These are phyloP conservation scores for Lobosporangium transversale DNA, from an alignment of 192 early-diverging fungal species.

Conservation along the genomic window DNA sequence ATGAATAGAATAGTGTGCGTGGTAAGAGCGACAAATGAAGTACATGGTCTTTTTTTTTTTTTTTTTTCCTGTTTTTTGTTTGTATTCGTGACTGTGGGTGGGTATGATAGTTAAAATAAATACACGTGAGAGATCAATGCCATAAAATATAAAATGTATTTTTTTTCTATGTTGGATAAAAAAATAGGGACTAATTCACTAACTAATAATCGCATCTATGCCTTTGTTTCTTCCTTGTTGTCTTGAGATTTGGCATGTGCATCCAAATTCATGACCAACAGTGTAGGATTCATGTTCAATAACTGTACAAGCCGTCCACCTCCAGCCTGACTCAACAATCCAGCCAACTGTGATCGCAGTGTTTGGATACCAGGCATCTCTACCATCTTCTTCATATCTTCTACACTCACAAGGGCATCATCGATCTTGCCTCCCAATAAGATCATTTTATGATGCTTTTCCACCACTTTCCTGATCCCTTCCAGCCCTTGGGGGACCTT, in stretches of 20 bases:
- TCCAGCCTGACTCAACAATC: slow-evolving; percentile 58
- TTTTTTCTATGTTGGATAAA: too few species aligned
- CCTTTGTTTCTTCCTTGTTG: slow-evolving; percentile 12
- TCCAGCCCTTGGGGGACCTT: slow-evolving; percentile 52
- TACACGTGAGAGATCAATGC: too few species aligned
- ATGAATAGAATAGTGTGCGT: too few species aligned
- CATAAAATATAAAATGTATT: too few species aligned
- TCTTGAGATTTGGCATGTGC: slow-evolving; percentile 45
- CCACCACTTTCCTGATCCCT: slow-evolving; percentile 51
- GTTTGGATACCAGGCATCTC: slow-evolving; percentile 60
- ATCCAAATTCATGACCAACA: slow-evolving; percentile 52
- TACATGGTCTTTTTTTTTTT: too few species aligned
- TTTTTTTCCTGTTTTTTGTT: too few species aligned
- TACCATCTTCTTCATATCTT: slow-evolving; percentile 57
- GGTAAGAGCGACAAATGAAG: too few species aligned
- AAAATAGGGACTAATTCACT: too few species aligned
- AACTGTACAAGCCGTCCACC: slow-evolving; percentile 55
- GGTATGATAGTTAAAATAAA: too few species aligned
- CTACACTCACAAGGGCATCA: slow-evolving; percentile 58
- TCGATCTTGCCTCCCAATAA: slow-evolving; percentile 68
- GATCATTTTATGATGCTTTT: slow-evolving; percentile 65
- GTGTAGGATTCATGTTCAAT: slow-evolving; percentile 52
- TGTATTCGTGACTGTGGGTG: too few species aligned
- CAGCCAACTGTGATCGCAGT: slow-evolving; percentile 56
- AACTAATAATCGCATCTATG: too few species aligned